Base-by-base conservation (phyloP, 768 basidiomycete species). In the Lactarius indigo region DNA sequence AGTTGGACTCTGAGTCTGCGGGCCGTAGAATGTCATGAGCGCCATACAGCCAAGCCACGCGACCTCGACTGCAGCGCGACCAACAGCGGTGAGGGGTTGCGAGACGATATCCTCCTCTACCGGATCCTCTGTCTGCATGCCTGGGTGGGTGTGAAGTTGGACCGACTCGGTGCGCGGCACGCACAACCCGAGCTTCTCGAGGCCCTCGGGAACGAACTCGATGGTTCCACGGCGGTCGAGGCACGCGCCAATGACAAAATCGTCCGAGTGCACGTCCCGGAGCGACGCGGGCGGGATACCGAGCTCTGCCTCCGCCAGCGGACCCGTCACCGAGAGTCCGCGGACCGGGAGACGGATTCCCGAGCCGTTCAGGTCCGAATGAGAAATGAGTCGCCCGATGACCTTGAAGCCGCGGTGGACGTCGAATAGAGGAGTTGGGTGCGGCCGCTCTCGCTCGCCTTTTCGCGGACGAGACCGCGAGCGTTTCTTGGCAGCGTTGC, bases 151-250 rank as follows among this genome's bases (percentile, higher is more conserved):
- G 4, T 47, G 64, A 2, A 59, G 59, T 28, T 62, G 56, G 5
- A 50, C 41, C 2, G 70, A 69, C 35, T 66, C 66, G 26, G 64
- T 61, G 44, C 71, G 71, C 33, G 69, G 70, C 47, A 69, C 72
- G 57, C 88, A 87, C 68, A 95, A 77, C 0, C 91, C 92, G 64
- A 96, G 81, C 74, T 87, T 85, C 70, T 86, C 82, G 61, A 95
- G 80, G 0, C 92, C 93, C 59, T 96, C 88, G 1, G 89, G 84
- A 23, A 87, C 75, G 68, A 96, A 92, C 75, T 92, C 87, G 59
- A 96, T 84, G 5, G 91, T 92, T 1, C 78, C 75, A 39, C 87
- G 83, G 26, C 87, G 84, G 31, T 85, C 83, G 59, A 81, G 76
- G 70, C 88, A 92, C 1, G 84, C 76, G 10, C 87, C 89, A 57